Evolutionary conservation across 495 filamentous ascomycete species (phyloP).

Genomic region (Cladorrhinum samala): DNA sequence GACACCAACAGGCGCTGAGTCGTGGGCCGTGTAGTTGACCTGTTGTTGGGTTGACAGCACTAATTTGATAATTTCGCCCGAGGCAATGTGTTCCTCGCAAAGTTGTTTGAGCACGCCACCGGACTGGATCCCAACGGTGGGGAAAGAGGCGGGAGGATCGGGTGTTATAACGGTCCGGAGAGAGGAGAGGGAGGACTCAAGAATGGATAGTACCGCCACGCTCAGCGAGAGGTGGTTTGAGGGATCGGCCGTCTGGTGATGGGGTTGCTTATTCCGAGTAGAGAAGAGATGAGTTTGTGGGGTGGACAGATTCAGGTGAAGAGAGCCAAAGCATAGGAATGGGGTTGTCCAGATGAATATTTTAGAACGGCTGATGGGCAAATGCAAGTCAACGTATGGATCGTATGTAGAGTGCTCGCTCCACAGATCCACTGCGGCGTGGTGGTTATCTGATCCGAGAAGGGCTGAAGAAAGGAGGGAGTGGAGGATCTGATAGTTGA

Average conservation of each 20-base stretch:
- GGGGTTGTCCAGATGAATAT: background rate
- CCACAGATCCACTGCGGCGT: slow-evolving; percentile 10
- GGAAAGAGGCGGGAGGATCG: background rate
- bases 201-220: background rate
- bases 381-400: background rate
- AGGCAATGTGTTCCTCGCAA: background rate
- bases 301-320: background rate
- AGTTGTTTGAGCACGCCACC: slow-evolving; percentile 7
- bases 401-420: background rate
- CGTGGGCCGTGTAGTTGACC: no score
- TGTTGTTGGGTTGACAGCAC: no score
- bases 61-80: no score
- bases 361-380: background rate
- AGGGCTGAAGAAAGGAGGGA: slow-evolving; percentile 4
- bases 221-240: background rate
- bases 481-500: background rate
- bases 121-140: background rate
- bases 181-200: background rate
- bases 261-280: background rate
- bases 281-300: background rate
- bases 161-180: background rate
- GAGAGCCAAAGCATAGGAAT: background rate
- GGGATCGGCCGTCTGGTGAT: background rate
- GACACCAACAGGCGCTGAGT: no score
- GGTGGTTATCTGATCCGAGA: slow-evolving; percentile 18